phyloP scores from a whole-genome alignment of 352 stramenopile genomes.

The Pythium coloratum region DNA sequence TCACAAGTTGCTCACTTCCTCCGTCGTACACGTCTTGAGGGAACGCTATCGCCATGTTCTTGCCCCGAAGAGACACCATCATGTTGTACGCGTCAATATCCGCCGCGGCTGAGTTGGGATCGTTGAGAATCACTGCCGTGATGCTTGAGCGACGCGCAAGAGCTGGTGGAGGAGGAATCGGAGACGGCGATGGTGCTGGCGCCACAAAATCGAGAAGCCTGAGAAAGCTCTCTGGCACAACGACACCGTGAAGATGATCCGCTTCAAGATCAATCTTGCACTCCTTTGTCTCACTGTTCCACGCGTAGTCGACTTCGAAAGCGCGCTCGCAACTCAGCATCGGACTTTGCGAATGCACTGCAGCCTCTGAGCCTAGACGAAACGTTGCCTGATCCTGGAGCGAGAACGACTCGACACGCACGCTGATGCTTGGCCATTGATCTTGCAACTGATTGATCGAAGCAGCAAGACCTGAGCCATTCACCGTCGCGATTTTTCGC shows the following conservation, averaged over 20 bases:
- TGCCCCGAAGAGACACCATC: constrained; percentile 44
- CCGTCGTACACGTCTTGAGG: constrained; percentile 49
- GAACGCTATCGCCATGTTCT: constrained; percentile 52
- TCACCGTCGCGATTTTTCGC: constrained; percentile 4
- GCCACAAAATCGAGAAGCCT: constrained; percentile 55
- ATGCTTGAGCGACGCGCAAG: constrained; percentile 46
- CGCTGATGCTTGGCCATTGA: constrained; percentile 39
- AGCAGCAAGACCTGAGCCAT: constrained; percentile 3
- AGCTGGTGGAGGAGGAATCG: not conserved
- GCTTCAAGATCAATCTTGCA: constrained; percentile 55
- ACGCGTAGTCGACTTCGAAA: constrained; percentile 55
- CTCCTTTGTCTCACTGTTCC: constrained; percentile 42
- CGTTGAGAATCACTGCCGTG: constrained; percentile 41
- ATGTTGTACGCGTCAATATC: constrained; percentile 32
- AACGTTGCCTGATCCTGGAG: constrained; percentile 41
- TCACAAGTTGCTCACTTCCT: constrained; percentile 45
- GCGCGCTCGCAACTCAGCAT: constrained; percentile 47
- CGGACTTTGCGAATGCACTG: constrained; percentile 1
- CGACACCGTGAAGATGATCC: constrained; percentile 49
- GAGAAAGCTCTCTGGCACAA: constrained; percentile 52
- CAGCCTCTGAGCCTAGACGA: not conserved
- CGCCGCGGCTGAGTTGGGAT: not conserved
- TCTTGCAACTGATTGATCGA: constrained; percentile 40
- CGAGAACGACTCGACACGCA: constrained; percentile 43
- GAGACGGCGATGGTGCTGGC: not conserved